Conservation (phyloP, 1,139 yeast species). For the Sugiyamaella castrensis region DNA sequence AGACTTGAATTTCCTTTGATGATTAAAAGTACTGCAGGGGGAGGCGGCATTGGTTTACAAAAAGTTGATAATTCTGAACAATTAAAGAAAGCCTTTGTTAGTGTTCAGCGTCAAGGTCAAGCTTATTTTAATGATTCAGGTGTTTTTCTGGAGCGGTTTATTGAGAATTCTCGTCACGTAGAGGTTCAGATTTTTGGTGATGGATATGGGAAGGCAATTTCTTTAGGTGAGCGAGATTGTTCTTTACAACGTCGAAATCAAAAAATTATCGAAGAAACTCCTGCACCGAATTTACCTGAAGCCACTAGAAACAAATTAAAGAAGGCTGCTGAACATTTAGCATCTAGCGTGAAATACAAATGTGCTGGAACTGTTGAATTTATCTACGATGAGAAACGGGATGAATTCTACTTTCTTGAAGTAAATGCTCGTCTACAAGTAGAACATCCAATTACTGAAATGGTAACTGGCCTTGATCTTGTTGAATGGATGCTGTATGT, state of each 20-base stretch:
- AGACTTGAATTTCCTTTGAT: constrained; percentile 83
- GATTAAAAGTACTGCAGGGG: constrained; percentile 98
- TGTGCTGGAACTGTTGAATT: constrained; percentile 98
- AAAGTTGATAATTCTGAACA: constrained; percentile 81
- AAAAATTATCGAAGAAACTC: constrained; percentile 94
- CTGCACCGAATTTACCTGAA: constrained; percentile 90
- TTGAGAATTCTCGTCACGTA: constrained; percentile 91
- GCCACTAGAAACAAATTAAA: constrained; percentile 72
- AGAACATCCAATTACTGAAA: constrained; percentile 95
- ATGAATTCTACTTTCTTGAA: constrained; percentile 90
- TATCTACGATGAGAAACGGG: constrained; percentile 79
- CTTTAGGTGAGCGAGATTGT: constrained; percentile 96
- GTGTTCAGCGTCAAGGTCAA: constrained; percentile 91
- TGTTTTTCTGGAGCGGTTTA: constrained; percentile 89
- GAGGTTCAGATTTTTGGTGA: constrained; percentile 97
- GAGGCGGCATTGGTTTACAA: constrained; percentile 97
- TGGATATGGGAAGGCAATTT: constrained; percentile 86
- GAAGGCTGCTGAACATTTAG: constrained; percentile 80
- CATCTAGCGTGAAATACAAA: constrained; percentile 76
- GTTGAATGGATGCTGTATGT: constrained; percentile 95
- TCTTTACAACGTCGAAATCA: constrained; percentile 96
- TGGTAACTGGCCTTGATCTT: constrained; percentile 88
- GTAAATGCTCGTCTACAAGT: constrained; percentile 97
- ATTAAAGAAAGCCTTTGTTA: constrained; percentile 75
- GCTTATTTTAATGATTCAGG: constrained; percentile 94